Evolutionary conservation across 106 monocot genomes (phyloP).

Genomic region (Phalaenopsis equestris): DNA sequence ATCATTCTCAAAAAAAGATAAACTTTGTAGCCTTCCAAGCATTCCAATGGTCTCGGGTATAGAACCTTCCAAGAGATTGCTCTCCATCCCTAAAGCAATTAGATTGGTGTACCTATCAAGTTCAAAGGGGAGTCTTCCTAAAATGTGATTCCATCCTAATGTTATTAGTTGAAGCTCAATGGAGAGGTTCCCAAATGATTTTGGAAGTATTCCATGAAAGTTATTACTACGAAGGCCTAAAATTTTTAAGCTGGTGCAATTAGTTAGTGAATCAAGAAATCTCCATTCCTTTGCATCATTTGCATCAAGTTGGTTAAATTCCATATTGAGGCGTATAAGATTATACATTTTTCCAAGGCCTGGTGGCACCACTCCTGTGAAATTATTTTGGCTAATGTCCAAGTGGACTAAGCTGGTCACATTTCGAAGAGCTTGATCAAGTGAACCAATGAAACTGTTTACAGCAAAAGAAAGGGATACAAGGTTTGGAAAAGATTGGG

Average conservation of each 20-base stretch:
- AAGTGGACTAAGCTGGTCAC: too few species aligned
- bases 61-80: neutral
- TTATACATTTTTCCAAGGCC: slow-evolving; percentile 9
- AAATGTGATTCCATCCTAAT: neutral
- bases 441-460: too few species aligned
- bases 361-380: slow-evolving; percentile 11
- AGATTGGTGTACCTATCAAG: neutral
- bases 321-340: slow-evolving; percentile 3
- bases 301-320: slow-evolving; percentile 15
- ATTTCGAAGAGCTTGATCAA: too few species aligned
- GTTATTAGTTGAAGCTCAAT: neutral
- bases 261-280: slow-evolving; percentile 18
- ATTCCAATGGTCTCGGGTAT: neutral
- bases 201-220: slow-evolving; percentile 15
- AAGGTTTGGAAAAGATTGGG: too few species aligned
- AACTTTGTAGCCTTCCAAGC: neutral
- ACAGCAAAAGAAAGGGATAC: too few species aligned
- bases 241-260: slow-evolving; percentile 10
- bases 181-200: neutral
- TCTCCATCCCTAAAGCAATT: neutral
- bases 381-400: neutral
- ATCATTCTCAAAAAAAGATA: neutral
- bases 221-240: slow-evolving; percentile 6
- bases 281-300: slow-evolving; percentile 10
- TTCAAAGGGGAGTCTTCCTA: neutral